Percentiles rank a stretch among this genome's conserved stretches.
phyloP scores from a whole-genome alignment of 768 basidiomycete genomes.

The Dentipellis fragilis region DNA sequence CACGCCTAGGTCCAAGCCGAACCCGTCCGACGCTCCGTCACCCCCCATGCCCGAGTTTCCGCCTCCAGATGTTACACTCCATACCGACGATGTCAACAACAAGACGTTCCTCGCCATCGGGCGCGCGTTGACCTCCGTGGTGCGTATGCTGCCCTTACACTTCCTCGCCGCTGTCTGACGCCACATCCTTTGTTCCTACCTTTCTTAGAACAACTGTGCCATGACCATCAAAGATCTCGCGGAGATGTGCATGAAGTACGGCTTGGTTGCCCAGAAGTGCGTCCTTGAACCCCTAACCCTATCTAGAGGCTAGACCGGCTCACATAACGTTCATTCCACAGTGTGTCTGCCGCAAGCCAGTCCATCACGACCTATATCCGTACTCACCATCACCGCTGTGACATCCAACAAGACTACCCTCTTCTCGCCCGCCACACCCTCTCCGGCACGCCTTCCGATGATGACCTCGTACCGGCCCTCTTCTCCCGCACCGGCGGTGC shows the following conservation, averaged over 20 bases:
- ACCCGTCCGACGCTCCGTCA: conserved; percentile 12
- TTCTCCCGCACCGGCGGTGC: conserved; percentile 64
- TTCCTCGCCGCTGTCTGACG: background rate
- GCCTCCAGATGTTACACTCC: conserved; percentile 53
- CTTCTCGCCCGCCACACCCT: conserved; percentile 63
- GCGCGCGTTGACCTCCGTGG: conserved; percentile 64
- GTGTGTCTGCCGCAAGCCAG: conserved; percentile 70
- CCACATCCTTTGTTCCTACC: conserved; percentile 14
- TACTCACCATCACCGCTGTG: conserved; percentile 61
- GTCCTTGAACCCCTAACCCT: conserved; percentile 19
- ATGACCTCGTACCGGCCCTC: conserved; percentile 63
- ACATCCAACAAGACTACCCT: conserved; percentile 60
- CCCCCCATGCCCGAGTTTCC: conserved; percentile 38
- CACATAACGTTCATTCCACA: conserved; percentile 19
- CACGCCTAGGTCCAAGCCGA: conserved; percentile 15
- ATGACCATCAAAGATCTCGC: conserved; percentile 84
- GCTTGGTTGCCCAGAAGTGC: conserved; percentile 70
- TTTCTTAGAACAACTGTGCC: conserved; percentile 60
- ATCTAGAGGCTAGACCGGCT: conserved; percentile 6
- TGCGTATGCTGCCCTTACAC: conserved; percentile 26
- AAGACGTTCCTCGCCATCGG: conserved; percentile 69
- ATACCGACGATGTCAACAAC: conserved; percentile 62
- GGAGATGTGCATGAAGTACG: conserved; percentile 53
- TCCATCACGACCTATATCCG: conserved; percentile 80
- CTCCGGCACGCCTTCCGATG: conserved; percentile 63